Percentiles rank a stretch among this genome's conserved stretches.
phyloP scores from a whole-genome alignment of 148 eudicot species.

The Drosera capensis region DNA sequence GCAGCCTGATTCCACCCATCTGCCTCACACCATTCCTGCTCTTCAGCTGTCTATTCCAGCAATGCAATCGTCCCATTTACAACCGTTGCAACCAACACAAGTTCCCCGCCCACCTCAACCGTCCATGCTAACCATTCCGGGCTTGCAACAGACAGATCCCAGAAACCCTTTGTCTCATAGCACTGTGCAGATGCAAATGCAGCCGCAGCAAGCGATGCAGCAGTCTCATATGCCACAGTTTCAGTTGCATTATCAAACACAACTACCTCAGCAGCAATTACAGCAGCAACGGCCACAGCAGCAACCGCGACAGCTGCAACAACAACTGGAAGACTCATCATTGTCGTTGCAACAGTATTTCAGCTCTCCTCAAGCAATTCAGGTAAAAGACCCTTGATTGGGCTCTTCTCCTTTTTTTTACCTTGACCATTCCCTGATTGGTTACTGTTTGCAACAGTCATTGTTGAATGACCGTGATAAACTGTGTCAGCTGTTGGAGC shows the following conservation, averaged over 20 bases:
- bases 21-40: slow-evolving; percentile 35
- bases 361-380: slow-evolving; percentile 91
- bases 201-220: slow-evolving; percentile 49
- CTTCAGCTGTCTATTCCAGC: slow-evolving; percentile 40
- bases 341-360: slow-evolving; percentile 74
- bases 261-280: slow-evolving; percentile 40
- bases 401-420: not conserved
- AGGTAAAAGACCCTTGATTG: slow-evolving; percentile 22
- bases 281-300: slow-evolving; percentile 25
- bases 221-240: slow-evolving; percentile 58
- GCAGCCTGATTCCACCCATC: slow-evolving; percentile 33
- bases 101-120: slow-evolving; percentile 55
- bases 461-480: slow-evolving; percentile 85
- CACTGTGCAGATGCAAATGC: slow-evolving; percentile 47
- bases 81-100: slow-evolving; percentile 94
- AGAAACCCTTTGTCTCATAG: slow-evolving; percentile 32
- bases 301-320: slow-evolving; percentile 25
- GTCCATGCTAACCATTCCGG: slow-evolving; percentile 49
- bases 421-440: slow-evolving; percentile 11
- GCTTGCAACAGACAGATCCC: slow-evolving; percentile 42
- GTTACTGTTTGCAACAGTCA: slow-evolving; percentile 29
- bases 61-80: slow-evolving; percentile 52
- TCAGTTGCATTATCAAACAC: slow-evolving; percentile 42
- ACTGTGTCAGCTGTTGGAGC: slow-evolving; percentile 85
- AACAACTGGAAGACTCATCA: slow-evolving; percentile 49